Base-by-base conservation (phyloP, 495 filamentous ascomycete genomes). In the Astrothelium macrocarpum region DNA sequence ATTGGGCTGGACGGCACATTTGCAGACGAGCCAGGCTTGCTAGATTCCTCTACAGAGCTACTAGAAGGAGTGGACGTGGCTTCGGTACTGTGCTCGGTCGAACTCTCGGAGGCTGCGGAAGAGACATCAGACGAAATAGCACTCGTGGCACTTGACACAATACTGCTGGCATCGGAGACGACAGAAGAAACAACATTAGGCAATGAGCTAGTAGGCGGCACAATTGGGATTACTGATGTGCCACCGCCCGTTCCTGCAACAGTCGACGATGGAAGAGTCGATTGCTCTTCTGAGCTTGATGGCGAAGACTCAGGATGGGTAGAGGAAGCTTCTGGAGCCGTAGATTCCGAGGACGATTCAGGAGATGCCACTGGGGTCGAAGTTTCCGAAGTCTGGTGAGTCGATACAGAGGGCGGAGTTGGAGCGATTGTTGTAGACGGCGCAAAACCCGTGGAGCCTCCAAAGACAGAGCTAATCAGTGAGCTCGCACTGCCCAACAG, bases 1-100 rank as follows among this genome's bases (percentile, higher is more conserved):
- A 66, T 26, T 9, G 42, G 46, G 23, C 59, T 56, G 25, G 59
- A 28, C 16, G 64, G 29, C 23, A 34, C 63, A 32, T 34, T 31
- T 28, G 31, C 39, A 43, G 36, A 49, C 43, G 61, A 53, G 2
- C 39, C 62, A 43, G 63, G 4, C 31, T 20, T 58, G 58, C 32
- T 32, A 32, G 43, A 62, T 60, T 58, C 61, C 9, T 25, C 11
- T 16, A 31, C n/a, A 1, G 53, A 32, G 18, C 23, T 49, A 25
- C 45, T 62, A 36, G 25, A 34, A 23, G 14, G 12, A n/a, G 56
- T 18, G 58, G 62, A 34, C 12, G 26, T 31, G 25, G 53, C 2
- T 20, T 1, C 26, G 32, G 32, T 53, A 45, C 42, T 62, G 28
- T 42, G 20, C 4, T 32, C 43, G 29, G 61, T 32, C 14, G 32